Base-by-base conservation (phyloP, 2,329 filamentous ascomycete species). In the Alternaria arborescens region DNA sequence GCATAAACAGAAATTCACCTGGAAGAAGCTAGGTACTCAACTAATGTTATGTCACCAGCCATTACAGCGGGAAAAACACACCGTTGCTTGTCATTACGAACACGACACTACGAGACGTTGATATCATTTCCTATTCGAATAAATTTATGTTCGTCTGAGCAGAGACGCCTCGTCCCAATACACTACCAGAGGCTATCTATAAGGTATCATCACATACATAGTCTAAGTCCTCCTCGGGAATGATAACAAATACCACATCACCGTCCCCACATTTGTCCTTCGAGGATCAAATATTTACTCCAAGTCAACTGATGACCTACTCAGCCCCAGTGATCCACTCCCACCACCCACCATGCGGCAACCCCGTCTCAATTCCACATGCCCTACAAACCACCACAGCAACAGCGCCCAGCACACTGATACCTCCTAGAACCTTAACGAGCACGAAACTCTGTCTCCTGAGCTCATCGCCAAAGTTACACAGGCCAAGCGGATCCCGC, bases 401-500 rank as follows among this genome's bases (percentile, higher is more conserved):
- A 36, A 94, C 75, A 14, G 91, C 91, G 4, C 92, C 91, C 3
- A 96, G 76, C 28, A 95, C 81, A 0, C 93, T 89, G 54, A 93
- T 82, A 52, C 91, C 88, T 14, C 92, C 91, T 22, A 94, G 78
- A 6, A 96, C 82, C 74, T 94, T 91, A 38, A 96, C 80, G 1
- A 91, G 85, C 47, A 90, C 77, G 82, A 89, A 89, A 0, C 91
- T 87, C 46, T 85, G 86, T 44, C 85, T 84, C 68, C 85, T 88
- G 40, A 96, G 72, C 36, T 88, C 86, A 20, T 90, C 87, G 3
- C 87, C 86, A 65, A 93, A 85, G 62, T 89, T 84, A 52, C 96
- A 83, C 36, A 97, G 77, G 0, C 93, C 93, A 0, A 97, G 82
- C 1, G 94, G 94, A 76, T 97, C 94, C 60, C 91, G 85, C 34